Percentiles rank a stretch among this genome's conserved stretches.
Conservation (phyloP, 139 green algal genomes). For the Astrephomene gubernaculifera region DNA sequence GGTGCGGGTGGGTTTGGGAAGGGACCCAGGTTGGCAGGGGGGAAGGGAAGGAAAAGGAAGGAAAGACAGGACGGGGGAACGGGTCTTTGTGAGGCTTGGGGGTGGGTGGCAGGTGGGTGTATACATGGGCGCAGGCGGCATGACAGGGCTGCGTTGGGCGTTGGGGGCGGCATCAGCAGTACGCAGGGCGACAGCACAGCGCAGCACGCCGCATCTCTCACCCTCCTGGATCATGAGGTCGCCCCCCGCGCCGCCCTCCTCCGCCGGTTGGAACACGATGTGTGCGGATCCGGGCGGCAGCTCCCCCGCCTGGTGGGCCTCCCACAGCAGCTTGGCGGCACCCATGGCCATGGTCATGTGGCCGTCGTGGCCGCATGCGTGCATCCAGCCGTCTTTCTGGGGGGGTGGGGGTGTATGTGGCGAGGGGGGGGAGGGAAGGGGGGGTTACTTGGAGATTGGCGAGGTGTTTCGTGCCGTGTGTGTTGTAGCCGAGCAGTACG, state of each 20-base stretch:
- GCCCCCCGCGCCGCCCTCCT: conserved; percentile 89
- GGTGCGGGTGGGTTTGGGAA: not conserved
- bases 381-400: conserved; percentile 73
- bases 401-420: not conserved
- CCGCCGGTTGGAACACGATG: conserved; percentile 95
- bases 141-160: too few relatives aligned
- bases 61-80: too few relatives aligned
- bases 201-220: too few relatives aligned
- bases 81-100: too few relatives aligned
- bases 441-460: not conserved
- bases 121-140: too few relatives aligned
- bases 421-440: not conserved
- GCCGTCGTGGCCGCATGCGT: conserved; percentile 93
- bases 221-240: conserved; percentile 71
- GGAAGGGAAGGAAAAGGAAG: too few relatives aligned
- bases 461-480: not conserved
- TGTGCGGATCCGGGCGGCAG: conserved; percentile 75
- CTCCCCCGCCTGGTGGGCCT: conserved; percentile 39
- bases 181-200: too few relatives aligned
- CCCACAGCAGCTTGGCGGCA: conserved; percentile 71
- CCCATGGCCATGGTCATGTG: conserved; percentile 91
- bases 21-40: not conserved
- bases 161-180: too few relatives aligned
- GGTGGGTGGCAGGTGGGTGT: too few relatives aligned
- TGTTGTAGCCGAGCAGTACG: not conserved